Percentiles rank a stretch among this genome's conserved stretches.
Conservation (phyloP, 202 grass and related monocot species). For the Cymbopogon flexuosus region DNA sequence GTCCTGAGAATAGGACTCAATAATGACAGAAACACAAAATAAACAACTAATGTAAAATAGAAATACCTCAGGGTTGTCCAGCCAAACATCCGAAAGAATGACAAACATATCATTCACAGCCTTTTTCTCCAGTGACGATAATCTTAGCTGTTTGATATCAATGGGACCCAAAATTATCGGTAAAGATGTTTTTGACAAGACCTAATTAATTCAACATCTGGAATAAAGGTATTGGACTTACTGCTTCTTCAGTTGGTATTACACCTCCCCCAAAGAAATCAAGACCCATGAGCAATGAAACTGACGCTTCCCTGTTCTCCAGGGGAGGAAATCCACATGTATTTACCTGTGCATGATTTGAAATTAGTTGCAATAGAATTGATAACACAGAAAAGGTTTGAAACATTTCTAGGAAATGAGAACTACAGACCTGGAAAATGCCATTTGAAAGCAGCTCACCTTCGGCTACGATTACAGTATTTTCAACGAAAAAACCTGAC, state of each 20-base stretch:
- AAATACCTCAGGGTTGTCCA: slow-evolving; percentile 85
- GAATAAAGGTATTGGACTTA: slow-evolving; percentile 26
- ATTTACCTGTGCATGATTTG: slow-evolving; percentile 65
- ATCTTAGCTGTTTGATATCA: slow-evolving; percentile 56
- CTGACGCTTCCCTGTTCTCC: slow-evolving; percentile 71
- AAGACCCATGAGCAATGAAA: slow-evolving; percentile 76
- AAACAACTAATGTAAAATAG: slow-evolving; percentile 29
- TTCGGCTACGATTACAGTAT: slow-evolving; percentile 85
- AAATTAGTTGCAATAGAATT: slow-evolving; percentile 8
- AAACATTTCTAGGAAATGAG: neutral
- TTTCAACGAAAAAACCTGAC: slow-evolving; percentile 85
- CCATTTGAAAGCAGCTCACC: slow-evolving; percentile 82
- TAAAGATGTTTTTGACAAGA: neutral
- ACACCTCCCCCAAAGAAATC: slow-evolving; percentile 93
- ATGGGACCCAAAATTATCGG: slow-evolving; percentile 31
- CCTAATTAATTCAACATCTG: neutral
- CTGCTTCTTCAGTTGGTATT: slow-evolving; percentile 83
- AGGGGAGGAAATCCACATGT: slow-evolving; percentile 95
- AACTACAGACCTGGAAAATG: slow-evolving; percentile 67
- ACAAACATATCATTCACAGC: slow-evolving; percentile 98
- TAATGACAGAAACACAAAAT: slow-evolving; percentile 20
- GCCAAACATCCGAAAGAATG: slow-evolving; percentile 88
- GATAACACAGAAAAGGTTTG: slow-evolving; percentile 9
- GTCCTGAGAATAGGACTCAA: slow-evolving; percentile 33
- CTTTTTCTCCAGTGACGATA: slow-evolving; percentile 74